Evolutionary conservation across 108 stramenopile species (phyloP).

Genomic region (Stephanodiscus triporus): DNA sequence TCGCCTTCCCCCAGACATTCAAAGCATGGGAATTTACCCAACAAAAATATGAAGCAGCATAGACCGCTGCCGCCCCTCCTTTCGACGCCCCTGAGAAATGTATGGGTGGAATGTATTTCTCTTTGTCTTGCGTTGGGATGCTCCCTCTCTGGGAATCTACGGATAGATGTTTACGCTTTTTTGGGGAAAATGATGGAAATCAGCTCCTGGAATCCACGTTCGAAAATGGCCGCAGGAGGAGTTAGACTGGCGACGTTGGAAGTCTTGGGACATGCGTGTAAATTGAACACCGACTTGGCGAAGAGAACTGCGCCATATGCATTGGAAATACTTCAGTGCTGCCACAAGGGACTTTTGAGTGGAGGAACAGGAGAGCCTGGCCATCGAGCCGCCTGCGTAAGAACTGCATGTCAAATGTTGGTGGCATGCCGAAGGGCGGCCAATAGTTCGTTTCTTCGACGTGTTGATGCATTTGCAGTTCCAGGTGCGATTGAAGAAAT

Average conservation of each 20-base stretch:
- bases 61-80: conserved; percentile 67
- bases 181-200: conserved; percentile 75
- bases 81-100: conserved; percentile 67
- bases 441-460: conserved; percentile 13
- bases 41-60: conserved; percentile 37
- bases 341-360: conserved; percentile 66
- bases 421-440: conserved; percentile 61
- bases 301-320: conserved; percentile 69
- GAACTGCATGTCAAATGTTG: conserved; percentile 57
- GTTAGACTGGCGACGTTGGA: conserved; percentile 75
- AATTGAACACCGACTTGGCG: conserved; percentile 57
- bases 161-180: conserved; percentile 68
- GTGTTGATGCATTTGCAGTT: conserved; percentile 48
- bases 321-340: conserved; percentile 67
- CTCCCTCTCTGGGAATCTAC: conserved; percentile 63
- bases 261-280: conserved; percentile 55
- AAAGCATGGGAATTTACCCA: conserved; percentile 10
- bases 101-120: conserved; percentile 85
- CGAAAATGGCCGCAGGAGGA: conserved; percentile 74
- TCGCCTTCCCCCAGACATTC: conserved; percentile 11
- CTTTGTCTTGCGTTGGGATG: conserved; percentile 73
- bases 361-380: conserved; percentile 66
- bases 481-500: conserved; percentile 75
- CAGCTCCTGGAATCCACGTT: conserved; percentile 71
- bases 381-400: conserved; percentile 70